Base-by-base conservation (phyloP, 345 rosid species). In the Boechera stricta region DNA sequence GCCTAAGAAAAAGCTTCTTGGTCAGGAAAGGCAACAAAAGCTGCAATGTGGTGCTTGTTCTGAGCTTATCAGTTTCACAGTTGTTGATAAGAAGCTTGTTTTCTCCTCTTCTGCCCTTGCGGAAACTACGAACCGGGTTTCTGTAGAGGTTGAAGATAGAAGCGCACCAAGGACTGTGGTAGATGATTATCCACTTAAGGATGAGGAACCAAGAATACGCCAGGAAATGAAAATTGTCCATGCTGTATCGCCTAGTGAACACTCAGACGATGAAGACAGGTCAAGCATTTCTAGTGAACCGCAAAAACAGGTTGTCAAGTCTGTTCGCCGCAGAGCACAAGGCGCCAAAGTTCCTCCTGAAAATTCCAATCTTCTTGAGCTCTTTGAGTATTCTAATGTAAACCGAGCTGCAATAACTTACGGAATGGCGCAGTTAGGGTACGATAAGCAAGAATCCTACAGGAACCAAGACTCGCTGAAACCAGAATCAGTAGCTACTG, bases 41-140 rank as follows among this genome's bases (percentile, higher is more conserved):
- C 64, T 89, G 21, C 85, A 71, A 45, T 91, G 97, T 77, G 89
- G 90, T 26, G 57, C 84, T 58, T 91, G 97, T 77, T 89, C 85
- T 29, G 76, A 84, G 54, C 71, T 80, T 10, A 73, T 85, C 67
- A 72, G 71, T 61, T 54, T 85, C 75, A 31, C 75, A 31, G 21
- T 85, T 10, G 53, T 78, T 33, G 79, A 83, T 79, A 84, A 76
- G 70, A 85, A 83, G 61, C 85, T 86, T 74, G 70, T 83, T 31
- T 65, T 85, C 68, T 72, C 76, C 2, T 73, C 86, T 49, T 53
- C 87, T 56, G 67, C 56, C 38, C 63, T 56, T 33, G 42, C 41
- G 2, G 86, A 81, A 74, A 45, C 81, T 10, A 59, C 76, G 12
- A 29, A 62, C 62, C 58, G 4, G 12, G 28, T 49, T 15, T 13